Evolutionary conservation across 73 alveolate genomes (phyloP), one percentile per base, ranked within the genome.

Genomic region (Paramecium primaurelia): DNA sequence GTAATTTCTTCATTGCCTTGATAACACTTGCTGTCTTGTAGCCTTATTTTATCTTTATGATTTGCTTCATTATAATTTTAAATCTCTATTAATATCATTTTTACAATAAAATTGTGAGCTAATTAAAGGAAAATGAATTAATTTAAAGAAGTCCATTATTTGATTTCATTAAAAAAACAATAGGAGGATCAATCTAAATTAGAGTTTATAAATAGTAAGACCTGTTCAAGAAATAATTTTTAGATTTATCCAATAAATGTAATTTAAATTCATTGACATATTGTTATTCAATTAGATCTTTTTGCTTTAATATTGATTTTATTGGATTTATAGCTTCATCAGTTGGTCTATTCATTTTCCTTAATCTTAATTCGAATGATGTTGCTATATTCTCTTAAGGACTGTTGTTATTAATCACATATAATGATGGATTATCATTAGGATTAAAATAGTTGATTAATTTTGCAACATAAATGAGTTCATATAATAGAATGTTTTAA

Each of bases 401-500:
- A 85, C 14, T 92, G 2, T 44, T 86, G 20, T 86, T 58, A 14
- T 86, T 86, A 86, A 51, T 54, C 14, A 86, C 68, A 2, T 58
- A 51, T 58, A 86, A 58, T 18, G 93, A 86, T 36, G 73, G 58
- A 30, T 26, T 44, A 14, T 51, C 59, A 28, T 59, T 38, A 25
- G 86, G 58, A n/a, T 58, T 86, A n/a, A 86, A 77, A 58, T 30
- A 86, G 36, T 26, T 86, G 42, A 86, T 86, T 25, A 58, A 54
- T 37, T 73, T 86, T 58, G 93, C 59, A n/a, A 59, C 86, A 16
- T 86, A 44, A 40, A 40, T 86, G 32, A 86, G 86, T 86, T 86
- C 93, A 51, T 69, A 58, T 58, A 73, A 86, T 58, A 58, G 93
- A 86, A 73, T 86, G 73, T 86, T 86, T 58, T 11, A 58, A 32